These are phyloP conservation scores for Boletus vinaceobasis DNA, from an alignment of 768 basidiomycete genomes.

Conservation along the genomic window DNA sequence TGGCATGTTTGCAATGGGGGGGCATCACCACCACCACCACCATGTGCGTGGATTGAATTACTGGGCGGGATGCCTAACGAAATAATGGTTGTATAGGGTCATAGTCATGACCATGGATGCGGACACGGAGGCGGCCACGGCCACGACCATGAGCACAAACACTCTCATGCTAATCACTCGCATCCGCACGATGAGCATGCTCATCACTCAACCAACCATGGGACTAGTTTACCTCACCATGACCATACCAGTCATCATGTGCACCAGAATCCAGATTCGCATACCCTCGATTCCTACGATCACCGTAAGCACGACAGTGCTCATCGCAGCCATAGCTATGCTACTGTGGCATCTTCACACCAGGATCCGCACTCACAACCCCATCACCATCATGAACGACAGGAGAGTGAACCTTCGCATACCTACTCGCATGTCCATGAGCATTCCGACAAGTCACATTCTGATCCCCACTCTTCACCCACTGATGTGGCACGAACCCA, in stretches of 20 bases:
- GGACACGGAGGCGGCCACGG: conserved; percentile 8
- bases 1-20: conserved; percentile 99
- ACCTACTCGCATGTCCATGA: conserved; percentile 27
- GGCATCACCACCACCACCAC: conserved; percentile 75
- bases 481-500: conserved; percentile 5
- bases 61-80: not conserved
- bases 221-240: conserved; percentile 13
- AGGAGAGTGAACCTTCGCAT: conserved; percentile 23
- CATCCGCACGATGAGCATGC: conserved; percentile 31
- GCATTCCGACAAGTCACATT: conserved; percentile 23
- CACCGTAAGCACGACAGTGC: conserved; percentile 6
- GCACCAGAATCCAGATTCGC: conserved; percentile 14
- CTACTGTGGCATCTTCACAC: conserved; percentile 4
- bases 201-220: conserved; percentile 21
- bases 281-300: conserved; percentile 8
- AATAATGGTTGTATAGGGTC: conserved; percentile 13
- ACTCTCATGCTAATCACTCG: conserved; percentile 35
- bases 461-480: conserved; percentile 15
- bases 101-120: conserved; percentile 14
- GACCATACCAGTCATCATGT: conserved; percentile 21
- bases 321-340: conserved; percentile 20
- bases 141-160: conserved; percentile 24
- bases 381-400: conserved; percentile 23
- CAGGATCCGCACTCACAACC: conserved; percentile 27
- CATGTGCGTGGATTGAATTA: conserved; percentile 50